Conservation (phyloP, 2,329 filamentous ascomycete genomes). For the Ciborinia camelliae region DNA sequence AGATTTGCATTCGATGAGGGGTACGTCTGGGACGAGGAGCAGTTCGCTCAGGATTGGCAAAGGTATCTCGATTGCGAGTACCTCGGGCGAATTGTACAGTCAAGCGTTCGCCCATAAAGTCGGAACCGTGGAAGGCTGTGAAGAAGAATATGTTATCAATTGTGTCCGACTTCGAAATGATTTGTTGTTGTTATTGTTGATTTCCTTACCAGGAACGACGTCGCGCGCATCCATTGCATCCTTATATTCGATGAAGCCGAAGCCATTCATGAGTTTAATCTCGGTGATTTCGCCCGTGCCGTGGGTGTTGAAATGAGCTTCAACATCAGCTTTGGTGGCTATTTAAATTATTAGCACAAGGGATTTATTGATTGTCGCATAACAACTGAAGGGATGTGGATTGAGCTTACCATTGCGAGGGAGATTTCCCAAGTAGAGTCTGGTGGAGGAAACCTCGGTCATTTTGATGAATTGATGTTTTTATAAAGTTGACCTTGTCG, state of each 20-base stretch:
- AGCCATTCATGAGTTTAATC: slow-evolving; percentile 99
- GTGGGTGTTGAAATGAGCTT: slow-evolving; percentile 92
- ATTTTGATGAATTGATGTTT: slow-evolving; percentile 37
- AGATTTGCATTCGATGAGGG: slow-evolving; percentile 94
- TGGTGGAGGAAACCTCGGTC: slow-evolving; percentile 90
- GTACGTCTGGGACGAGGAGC: slow-evolving; percentile 86
- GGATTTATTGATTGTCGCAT: slow-evolving; percentile 1
- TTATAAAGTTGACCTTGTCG: background rate
- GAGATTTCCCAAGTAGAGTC: slow-evolving; percentile 96
- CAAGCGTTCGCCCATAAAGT: slow-evolving; percentile 96
- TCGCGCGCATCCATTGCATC: slow-evolving; percentile 97
- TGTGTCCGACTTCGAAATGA: slow-evolving; percentile 18
- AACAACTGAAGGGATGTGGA: background rate
- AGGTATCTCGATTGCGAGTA: slow-evolving; percentile 65
- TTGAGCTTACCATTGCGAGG: slow-evolving; percentile 79
- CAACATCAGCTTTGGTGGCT: slow-evolving; percentile 97
- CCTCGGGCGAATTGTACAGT: slow-evolving; percentile 98
- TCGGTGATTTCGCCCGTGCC: slow-evolving; percentile 97
- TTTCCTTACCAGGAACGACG: slow-evolving; percentile 83
- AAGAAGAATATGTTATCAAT: slow-evolving; percentile 24
- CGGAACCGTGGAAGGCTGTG: slow-evolving; percentile 74
- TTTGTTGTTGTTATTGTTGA: slow-evolving; percentile 25
- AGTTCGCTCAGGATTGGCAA: slow-evolving; percentile 58
- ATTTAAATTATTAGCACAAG: slow-evolving; percentile 25
- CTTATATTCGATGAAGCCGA: slow-evolving; percentile 99